Evolutionary conservation across 306 rosid species (phyloP), one percentile per base, ranked within the genome.

Genomic region (Luffa acutangula): DNA sequence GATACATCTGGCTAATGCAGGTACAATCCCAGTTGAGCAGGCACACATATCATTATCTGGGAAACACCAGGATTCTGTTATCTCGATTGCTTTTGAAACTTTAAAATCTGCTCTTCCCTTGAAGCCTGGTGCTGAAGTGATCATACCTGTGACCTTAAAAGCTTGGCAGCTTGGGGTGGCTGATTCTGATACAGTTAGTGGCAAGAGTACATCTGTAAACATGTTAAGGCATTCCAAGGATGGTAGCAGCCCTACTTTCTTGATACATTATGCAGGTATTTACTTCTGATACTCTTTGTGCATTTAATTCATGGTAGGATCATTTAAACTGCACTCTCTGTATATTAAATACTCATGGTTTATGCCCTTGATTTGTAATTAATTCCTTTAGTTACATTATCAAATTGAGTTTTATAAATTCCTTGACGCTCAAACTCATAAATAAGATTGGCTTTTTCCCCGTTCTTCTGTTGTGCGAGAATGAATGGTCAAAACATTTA

Each of bases 1-100:
- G 93, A 91, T 93, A 79, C 86, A 90, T 83, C 89, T 96, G 82
- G 96, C 98, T 78, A 96, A 96, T 87, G 99, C 99, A 9, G 98
- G 98, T 78, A 93, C 98, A 13, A 95, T 96, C 84, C 92, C 97
- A 49, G 92, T 90, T 51, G 99, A 93, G 84, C 97, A 91, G 85
- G 94, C 89, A 43, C 97, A 96, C 87, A 87, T 93, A 83, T 96
- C 98, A 69, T 77, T 96, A 39, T 91, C 97, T 0, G 98, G 97
- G 67, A 93, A 96, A 84, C 92, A 96, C 84, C 99, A 93, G 86
- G 96, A 96, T 84, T 88, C 96, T 42, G 96, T 96, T 37, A 81
- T 91, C 77, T 91, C 92, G 5, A 81, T 88, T 86, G 88, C 94
- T 37, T 80, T 80, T 60, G 97, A 93, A 81, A 89, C 91, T 83